Base-by-base conservation (phyloP, 441 rosid genomes). In the Populus tomentosa region DNA sequence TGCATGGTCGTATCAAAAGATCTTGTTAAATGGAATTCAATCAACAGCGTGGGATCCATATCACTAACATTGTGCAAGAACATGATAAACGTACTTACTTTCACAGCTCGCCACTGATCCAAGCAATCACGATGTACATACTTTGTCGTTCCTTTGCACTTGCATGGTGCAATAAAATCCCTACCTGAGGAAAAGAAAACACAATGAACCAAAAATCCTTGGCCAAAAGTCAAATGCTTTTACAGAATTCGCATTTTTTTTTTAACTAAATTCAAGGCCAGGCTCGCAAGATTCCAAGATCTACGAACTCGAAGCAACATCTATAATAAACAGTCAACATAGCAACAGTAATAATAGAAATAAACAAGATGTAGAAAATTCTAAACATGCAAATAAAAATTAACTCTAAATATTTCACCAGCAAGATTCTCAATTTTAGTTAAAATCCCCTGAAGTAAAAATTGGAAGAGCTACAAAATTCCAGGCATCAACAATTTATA, bases 151-250 rank as follows among this genome's bases (percentile, higher is more conserved):
- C 99, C 99, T 86, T 93, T 97, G 87, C 99, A 94, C 88, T 90
- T 97, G 89, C 99, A 97, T 23, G 99, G 99, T 71, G 98, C 97
- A 67, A 97, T 97, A 83, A 97, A 97, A 85, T 97, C 98, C 85
- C 99, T 93, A 83, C 99, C 99, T 97, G 92, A 10, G 42, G 23
- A 7, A 40, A 71, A 18, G 14, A n/a, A 61, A 32, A 61, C 67
- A 20, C 5, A 28, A 18, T 24, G 20, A 4, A 28, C 5, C 14
- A 35, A 23, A 26, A 65, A 65, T 53, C 7, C 2, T 1, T 0
- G 7, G 61, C 61, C 61, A 53, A 16, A 13, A 53, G n/a, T 53
- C 61, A 16, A 53, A 53, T 16, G 61, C 61, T 16, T 53, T 35
- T 35, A 35, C 38, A 35, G 4, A 35, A 7, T 35, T 35, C 38